A percentile compares a stretch with the other conserved stretches of the same genome.
phyloP scores from a whole-genome alignment of 371 early-diverging fungal genomes.

The Polyrhizophydium stewartii region DNA sequence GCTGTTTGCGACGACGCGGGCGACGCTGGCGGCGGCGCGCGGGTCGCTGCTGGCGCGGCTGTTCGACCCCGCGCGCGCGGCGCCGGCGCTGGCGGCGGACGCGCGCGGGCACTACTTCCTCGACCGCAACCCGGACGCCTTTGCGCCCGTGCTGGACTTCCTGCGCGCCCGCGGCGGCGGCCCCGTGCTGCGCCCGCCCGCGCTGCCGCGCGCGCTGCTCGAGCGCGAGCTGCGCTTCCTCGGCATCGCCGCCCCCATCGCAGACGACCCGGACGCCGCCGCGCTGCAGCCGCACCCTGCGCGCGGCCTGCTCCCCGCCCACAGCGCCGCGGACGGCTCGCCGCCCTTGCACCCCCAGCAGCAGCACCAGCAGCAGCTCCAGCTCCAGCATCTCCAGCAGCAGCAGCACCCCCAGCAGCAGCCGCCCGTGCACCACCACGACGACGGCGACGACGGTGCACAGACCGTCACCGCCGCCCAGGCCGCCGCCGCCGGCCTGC shows the following conservation, averaged over 20 bases:
- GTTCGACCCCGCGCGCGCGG: neutral
- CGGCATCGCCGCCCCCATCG: neutral
- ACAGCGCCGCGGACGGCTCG: neutral
- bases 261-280: no score
- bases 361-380: neutral
- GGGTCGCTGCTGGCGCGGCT: no score
- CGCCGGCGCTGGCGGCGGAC: neutral
- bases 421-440: no score
- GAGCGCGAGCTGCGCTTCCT: neutral
- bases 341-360: neutral
- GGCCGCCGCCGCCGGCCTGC: no score
- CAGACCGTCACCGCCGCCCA: no score
- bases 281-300: neutral
- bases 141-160: conserved; percentile 2
- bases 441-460: no score
- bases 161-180: conserved; percentile 1
- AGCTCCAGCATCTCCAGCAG: neutral
- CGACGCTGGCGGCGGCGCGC: no score
- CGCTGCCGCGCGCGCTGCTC: neutral
- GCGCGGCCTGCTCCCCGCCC: neutral
- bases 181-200: neutral
- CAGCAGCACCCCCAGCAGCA: neutral
- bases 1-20: no score
- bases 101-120: neutral
- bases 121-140: conserved; percentile 2